Percentiles rank a stretch among this genome's conserved stretches.
phyloP scores from a whole-genome alignment of 257 asterid species.

The Rehmannia glutinosa region DNA sequence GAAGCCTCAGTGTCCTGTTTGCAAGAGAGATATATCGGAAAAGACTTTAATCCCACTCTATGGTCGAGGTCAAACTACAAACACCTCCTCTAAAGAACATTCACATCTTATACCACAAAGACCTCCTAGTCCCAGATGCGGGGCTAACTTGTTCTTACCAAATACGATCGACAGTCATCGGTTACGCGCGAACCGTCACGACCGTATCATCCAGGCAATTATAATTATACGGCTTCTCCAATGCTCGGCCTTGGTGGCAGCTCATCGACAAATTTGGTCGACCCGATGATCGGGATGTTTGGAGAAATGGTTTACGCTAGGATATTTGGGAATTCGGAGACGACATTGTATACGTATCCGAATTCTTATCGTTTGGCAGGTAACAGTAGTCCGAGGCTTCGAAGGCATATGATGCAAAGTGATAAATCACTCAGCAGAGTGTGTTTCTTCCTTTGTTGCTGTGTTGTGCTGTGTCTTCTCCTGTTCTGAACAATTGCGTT shows the following conservation, averaged over 20 bases:
- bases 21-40: slow-evolving; percentile 55
- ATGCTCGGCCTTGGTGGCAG: slow-evolving; percentile 21
- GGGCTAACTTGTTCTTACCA: too few relatives aligned
- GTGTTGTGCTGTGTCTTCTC: slow-evolving; percentile 51
- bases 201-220: slow-evolving; percentile 19
- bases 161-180: too few relatives aligned
- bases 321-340: slow-evolving; percentile 47
- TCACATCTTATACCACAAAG: slow-evolving; percentile 49
- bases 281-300: slow-evolving; percentile 52
- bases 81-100: slow-evolving; percentile 25
- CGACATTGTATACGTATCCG: slow-evolving; percentile 44
- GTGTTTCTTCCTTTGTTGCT: slow-evolving; percentile 58
- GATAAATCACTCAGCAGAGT: slow-evolving; percentile 61
- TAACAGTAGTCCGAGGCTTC: slow-evolving; percentile 42
- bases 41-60: slow-evolving; percentile 68
- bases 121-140: slow-evolving; percentile 47
- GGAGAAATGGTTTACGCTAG: slow-evolving; percentile 60
- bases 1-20: slow-evolving; percentile 66
- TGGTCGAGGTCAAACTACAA: slow-evolving; percentile 52
- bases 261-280: slow-evolving; percentile 20
- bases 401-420: slow-evolving; percentile 42
- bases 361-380: slow-evolving; percentile 38
- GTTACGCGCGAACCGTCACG: too few relatives aligned
- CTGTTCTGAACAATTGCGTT: slow-evolving; percentile 56
- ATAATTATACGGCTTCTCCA: slow-evolving; percentile 18